Conservation (phyloP, 139 green algal species). For the Pleodorina starrii region DNA sequence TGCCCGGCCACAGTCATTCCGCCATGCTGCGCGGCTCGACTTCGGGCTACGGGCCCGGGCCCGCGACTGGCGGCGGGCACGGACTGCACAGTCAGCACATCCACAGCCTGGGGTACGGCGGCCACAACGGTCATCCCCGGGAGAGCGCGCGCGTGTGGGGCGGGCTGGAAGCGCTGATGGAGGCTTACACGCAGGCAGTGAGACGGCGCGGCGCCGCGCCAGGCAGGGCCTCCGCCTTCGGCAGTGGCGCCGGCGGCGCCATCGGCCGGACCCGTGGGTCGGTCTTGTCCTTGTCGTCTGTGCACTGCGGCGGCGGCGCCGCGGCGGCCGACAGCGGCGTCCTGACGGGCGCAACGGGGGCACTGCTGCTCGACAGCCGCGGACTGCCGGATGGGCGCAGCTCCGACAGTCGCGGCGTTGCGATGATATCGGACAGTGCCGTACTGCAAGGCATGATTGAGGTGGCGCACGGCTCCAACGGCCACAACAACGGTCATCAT, state of each 20-base stretch:
- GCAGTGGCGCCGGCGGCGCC: background rate
- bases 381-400: background rate
- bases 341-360: background rate
- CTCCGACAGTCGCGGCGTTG: background rate
- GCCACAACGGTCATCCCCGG: background rate
- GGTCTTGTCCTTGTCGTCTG: background rate
- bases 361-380: conserved; percentile 5
- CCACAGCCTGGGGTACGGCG: too few relatives aligned
- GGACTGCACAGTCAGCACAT: too few relatives aligned
- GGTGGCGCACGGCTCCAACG: conserved; percentile 14
- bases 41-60: background rate
- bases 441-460: conserved; percentile 25
- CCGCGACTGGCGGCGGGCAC: background rate
- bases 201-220: background rate
- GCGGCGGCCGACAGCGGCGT: background rate
- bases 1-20: background rate
- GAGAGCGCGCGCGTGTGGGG: conserved; percentile 13
- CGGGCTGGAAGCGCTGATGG: conserved; percentile 1
- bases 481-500: background rate
- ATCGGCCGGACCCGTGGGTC: background rate
- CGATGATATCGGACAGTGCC: background rate
- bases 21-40: background rate
- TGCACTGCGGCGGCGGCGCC: background rate
- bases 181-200: conserved; percentile 3
- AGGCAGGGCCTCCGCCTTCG: background rate